phyloP scores from a whole-genome alignment of 208 protist genomes.

The Trypanosoma mega region DNA sequence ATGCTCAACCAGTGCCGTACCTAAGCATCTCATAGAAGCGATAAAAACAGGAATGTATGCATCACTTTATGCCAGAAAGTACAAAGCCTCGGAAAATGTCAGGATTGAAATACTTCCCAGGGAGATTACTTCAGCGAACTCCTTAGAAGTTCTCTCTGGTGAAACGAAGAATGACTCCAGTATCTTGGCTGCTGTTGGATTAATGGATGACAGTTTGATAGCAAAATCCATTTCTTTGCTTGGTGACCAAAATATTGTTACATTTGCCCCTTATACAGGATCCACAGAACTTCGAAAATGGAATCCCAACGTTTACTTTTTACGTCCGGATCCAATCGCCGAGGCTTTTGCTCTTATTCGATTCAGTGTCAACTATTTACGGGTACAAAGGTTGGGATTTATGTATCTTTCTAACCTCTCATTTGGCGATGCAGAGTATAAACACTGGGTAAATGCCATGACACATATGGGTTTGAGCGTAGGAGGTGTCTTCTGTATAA shows the following conservation, averaged over 20 bases:
- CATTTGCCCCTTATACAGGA: conserved; percentile 1
- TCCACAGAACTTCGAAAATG: conserved; percentile 1
- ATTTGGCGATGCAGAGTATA: conserved; percentile 8
- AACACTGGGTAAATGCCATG: neutral
- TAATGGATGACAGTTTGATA: neutral
- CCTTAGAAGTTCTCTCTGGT: neutral
- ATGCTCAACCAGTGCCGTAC: neutral
- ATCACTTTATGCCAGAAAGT: neutral
- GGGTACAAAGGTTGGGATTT: conserved; percentile 4
- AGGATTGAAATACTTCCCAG: neutral
- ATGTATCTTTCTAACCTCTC: conserved; percentile 2
- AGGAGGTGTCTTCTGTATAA: neutral
- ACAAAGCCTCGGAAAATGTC: neutral
- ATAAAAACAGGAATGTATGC: neutral
- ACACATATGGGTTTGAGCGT: neutral
- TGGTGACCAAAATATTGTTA: neutral
- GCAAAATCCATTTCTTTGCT: neutral
- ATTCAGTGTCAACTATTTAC: neutral
- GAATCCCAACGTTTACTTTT: conserved; percentile 7
- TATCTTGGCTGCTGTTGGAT: conserved; percentile 3
- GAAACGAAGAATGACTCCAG: neutral
- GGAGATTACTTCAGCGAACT: neutral
- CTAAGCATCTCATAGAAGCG: neutral
- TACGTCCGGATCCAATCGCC: neutral
- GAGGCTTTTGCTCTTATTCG: conserved; percentile 7